Evolutionary conservation across 2,329 filamentous ascomycete genomes (phyloP).

Genomic region (Diplodia sapinea): DNA sequence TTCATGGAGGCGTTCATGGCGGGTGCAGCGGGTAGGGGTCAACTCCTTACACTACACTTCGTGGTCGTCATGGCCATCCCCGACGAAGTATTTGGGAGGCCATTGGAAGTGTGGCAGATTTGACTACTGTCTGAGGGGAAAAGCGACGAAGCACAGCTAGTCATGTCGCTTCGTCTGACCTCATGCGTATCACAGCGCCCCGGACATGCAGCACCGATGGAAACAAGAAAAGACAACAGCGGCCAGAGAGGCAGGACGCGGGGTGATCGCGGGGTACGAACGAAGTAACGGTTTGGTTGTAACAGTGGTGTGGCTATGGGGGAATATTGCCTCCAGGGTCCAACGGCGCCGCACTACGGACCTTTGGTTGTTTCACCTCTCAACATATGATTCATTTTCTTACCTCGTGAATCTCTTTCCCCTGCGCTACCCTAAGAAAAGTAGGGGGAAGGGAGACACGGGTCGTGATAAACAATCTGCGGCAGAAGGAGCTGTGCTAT

Average conservation of each 20-base stretch:
- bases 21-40: no score
- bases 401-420: neutral
- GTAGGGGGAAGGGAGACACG: neutral
- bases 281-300: neutral
- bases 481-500: no score
- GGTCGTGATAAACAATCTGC: no score
- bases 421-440: neutral
- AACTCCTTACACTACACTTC: no score
- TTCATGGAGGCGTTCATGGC: neutral
- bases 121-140: neutral
- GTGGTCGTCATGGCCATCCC: neutral
- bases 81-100: no score
- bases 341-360: constrained; percentile 11
- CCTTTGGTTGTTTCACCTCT: neutral
- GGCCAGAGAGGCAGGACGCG: neutral
- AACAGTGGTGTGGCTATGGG: neutral
- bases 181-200: neutral
- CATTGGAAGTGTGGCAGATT: neutral
- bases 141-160: neutral
- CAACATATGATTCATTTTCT: neutral
- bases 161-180: neutral
- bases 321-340: neutral
- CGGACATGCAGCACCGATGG: neutral
- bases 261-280: neutral
- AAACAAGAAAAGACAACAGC: neutral